Evolutionary conservation across 306 rosid species (phyloP), one percentile per base, ranked within the genome.

Genomic region (Sicyos baderoa): DNA sequence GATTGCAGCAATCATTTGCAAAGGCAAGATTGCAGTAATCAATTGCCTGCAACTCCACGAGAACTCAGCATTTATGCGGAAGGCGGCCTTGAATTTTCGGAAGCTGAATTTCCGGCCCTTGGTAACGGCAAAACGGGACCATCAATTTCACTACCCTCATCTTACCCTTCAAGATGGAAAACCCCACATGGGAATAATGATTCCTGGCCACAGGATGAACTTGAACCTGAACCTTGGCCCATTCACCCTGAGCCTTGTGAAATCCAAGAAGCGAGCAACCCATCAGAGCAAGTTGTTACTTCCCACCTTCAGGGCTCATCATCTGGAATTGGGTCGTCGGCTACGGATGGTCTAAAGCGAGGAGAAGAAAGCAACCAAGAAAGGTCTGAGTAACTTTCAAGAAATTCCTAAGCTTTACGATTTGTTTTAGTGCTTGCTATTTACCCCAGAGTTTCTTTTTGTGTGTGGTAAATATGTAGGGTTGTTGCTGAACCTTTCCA

Each of bases 31-130:
- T 72, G 74, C 27, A 72, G 57, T 50, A 78, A 75, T 76, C 83
- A 86, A 76, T 35, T 81, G 9, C 45, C 80, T 75, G 75, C 70
- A 18, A 66, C 79, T 71, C 77, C 83, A 59, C 83, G 50, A 60
- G 83, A 79, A 73, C 73, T 80, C 67, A 71, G 75, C 75, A 49
- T 72, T 51, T 56, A 81, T 67, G 65, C 18, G 7, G 85, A 84
- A 47, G 75, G 79, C 64, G 44, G 55, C 71, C 75, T 25, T 78
- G 87, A 84, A 75, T 82, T 76, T 73, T 79, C 86, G 48, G 70
- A 77, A 58, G 84, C 78, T 45, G 90, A 83, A 52, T 81, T 78
- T 82, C 87, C 91, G 23, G 76, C 66, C 80, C 56, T 80, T 58
- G 77, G 84, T 74, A 47, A 52, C 71, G 74, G 75, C 45, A 87